Evolutionary conservation across 164 flowering plant species (phyloP).

Genomic region (Litsea cubeba): DNA sequence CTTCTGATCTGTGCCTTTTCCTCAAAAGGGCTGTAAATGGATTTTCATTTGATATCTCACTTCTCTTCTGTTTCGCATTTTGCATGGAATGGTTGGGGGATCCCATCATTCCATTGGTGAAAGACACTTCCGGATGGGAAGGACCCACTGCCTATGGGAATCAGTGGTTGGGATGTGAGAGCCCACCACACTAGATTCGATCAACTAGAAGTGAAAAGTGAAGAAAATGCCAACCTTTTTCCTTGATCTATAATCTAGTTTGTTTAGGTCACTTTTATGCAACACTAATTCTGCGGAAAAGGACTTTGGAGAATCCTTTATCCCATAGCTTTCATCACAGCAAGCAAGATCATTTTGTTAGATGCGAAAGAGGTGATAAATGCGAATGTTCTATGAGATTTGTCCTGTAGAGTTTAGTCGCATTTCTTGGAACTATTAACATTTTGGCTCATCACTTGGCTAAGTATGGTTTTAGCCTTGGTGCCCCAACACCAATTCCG

Average conservation of each 20-base stretch:
- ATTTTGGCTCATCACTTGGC: no score
- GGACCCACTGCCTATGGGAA: no score
- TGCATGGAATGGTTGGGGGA: conserved; percentile 4
- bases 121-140: neutral
- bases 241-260: neutral
- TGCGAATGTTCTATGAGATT: no score
- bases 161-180: neutral
- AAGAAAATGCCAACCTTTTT: neutral
- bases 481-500: no score
- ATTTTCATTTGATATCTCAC: neutral
- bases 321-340: no score
- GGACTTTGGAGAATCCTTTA: no score
- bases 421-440: no score
- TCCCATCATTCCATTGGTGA: neutral
- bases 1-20: conserved; percentile 1
- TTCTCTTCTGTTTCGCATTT: neutral
- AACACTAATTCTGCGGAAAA: no score
- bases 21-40: conserved; percentile 7
- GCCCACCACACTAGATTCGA: conserved; percentile 3
- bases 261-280: neutral
- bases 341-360: no score
- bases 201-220: neutral
- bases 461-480: no score
- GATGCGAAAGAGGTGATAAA: no score
- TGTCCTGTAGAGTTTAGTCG: no score